Evolutionary conservation across 2,329 filamentous ascomycete species (phyloP), one percentile per base, ranked within the genome.

Genomic region (Fusarium citri): DNA sequence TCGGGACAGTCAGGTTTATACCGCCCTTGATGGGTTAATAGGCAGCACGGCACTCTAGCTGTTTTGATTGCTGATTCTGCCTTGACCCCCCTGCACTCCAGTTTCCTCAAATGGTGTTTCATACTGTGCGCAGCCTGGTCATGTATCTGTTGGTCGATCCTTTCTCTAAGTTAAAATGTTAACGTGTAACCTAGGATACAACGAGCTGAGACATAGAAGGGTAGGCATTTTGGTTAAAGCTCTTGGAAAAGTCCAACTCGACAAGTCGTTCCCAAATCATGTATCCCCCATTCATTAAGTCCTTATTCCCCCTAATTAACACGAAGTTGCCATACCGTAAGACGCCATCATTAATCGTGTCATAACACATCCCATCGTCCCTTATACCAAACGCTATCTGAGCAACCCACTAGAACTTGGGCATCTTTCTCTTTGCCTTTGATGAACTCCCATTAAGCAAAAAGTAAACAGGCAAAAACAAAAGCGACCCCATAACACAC

Each of bases 401-500:
- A 28, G 1, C 0, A 18, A 10, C 8, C 11, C 16, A 18, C 50
- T 66, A 70, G 46, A 71, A 55, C 41, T 65, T 68, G 6, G 65
- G 59, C 18, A 57, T 28, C n/a, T 31, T 68, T n/a, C 56, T 68
- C 47, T 47, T 71, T 9, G 68, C 47, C 47, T 59, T 72, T 0
- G 68, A 48, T 0, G 68, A 41, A 6, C 48, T 53, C 1, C 68
- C 57, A 8, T 81, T 80, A 31, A 80, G 25, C 1, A 79, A 56
- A 22, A 78, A 71, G 23, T 77, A 81, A n/a, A 81, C 34, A 1
- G 80, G 80, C 30, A 80, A 55, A 6, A 80, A 73, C 47, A 86
- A 60, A 2, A 89, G 83, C 0, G 79, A 80, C 0, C 88, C 89
- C 2, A 91, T 2, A 2, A 92, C 80, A 70, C 92, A 95, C 6